A percentile compares a stretch with the other conserved stretches of the same genome.
Conservation (phyloP, 768 basidiomycete genomes). For the Mycena vitilis region DNA sequence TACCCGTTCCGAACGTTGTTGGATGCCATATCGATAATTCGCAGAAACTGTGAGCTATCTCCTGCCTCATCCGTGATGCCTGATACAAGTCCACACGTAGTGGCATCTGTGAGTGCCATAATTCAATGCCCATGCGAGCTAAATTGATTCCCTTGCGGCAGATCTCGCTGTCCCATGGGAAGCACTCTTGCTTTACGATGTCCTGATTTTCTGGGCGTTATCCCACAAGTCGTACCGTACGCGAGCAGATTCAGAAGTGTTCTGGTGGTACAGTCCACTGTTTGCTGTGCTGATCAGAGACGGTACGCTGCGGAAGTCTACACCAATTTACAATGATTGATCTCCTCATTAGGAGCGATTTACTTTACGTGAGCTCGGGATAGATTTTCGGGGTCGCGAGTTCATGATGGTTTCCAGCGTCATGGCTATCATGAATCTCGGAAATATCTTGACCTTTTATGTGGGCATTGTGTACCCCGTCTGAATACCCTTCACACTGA, state of each 20-base stretch:
- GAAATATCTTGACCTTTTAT: slow-evolving; percentile 25
- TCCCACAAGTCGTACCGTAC: slow-evolving; percentile 20
- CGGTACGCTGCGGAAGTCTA: slow-evolving; percentile 1
- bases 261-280: not conserved
- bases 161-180: slow-evolving; percentile 29
- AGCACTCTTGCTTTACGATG: slow-evolving; percentile 24
- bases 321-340: too few relatives aligned
- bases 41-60: not conserved
- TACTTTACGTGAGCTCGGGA: slow-evolving; percentile 20
- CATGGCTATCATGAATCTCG: slow-evolving; percentile 24
- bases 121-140: not conserved
- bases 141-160: not conserved
- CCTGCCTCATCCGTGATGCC: not conserved
- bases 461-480: not conserved
- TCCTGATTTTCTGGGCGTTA: slow-evolving; percentile 17
- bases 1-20: not conserved
- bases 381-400: too few relatives aligned
- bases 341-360: slow-evolving; percentile 7
- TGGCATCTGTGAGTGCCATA: slow-evolving; percentile 19
- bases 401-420: not conserved
- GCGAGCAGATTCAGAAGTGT: not conserved
- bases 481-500: not conserved
- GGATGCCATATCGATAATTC: slow-evolving; percentile 27
- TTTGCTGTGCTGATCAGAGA: slow-evolving; percentile 20
- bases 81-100: not conserved